Evolutionary conservation across 2,329 filamentous ascomycete species (phyloP).

Genomic region (Arthrobotrys megalospora): DNA sequence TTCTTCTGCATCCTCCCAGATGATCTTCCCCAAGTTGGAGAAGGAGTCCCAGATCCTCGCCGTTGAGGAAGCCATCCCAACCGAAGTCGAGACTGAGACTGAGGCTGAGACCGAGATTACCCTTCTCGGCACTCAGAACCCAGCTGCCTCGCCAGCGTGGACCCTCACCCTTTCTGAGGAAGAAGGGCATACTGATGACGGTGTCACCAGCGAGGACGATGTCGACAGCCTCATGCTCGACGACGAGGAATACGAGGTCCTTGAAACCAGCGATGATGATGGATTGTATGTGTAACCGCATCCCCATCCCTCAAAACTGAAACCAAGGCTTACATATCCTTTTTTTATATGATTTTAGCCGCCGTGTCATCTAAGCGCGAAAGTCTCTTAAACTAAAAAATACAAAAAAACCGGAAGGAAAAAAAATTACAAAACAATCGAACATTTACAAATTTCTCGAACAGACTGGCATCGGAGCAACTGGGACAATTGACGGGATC

Average conservation of each 20-base stretch:
- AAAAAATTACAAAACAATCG: constrained; percentile 8
- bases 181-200: constrained; percentile 66
- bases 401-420: constrained; percentile 20
- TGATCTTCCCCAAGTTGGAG: constrained; percentile 97
- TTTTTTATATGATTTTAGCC: constrained; percentile 32
- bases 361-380: constrained; percentile 50
- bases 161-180: constrained; percentile 60
- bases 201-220: constrained; percentile 69
- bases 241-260: constrained; percentile 92
- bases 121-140: constrained; percentile 74
- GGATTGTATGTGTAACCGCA: constrained; percentile 61
- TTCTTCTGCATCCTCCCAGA: constrained; percentile 73
- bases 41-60: constrained; percentile 90
- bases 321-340: constrained; percentile 50
- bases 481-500: constrained; percentile 59
- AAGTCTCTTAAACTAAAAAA: neutral
- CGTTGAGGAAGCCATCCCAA: constrained; percentile 76
- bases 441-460: constrained; percentile 43
- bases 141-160: constrained; percentile 62
- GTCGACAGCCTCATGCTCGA: constrained; percentile 88
- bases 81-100: constrained; percentile 67
- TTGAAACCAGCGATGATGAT: constrained; percentile 95
- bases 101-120: constrained; percentile 73
- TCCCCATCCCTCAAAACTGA: constrained; percentile 47
- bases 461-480: constrained; percentile 59